These are phyloP conservation scores for Pezicula neosporulosa DNA, from an alignment of 2,329 filamentous ascomycete genomes.

Conservation along the genomic window DNA sequence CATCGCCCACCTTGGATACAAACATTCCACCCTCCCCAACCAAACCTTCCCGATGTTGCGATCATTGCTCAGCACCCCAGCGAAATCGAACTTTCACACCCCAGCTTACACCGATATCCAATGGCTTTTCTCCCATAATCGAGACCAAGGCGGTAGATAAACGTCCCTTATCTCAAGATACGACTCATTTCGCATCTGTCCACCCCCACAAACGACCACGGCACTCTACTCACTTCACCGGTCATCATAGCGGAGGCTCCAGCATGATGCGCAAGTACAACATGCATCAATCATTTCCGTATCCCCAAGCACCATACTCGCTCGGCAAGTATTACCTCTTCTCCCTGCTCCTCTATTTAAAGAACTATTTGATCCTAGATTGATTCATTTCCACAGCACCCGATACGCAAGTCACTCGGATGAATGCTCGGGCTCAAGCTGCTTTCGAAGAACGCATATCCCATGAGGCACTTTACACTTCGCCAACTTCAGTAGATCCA, in stretches of 20 bases:
- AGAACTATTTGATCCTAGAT: conserved; percentile 2
- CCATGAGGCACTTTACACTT: conserved; percentile 57
- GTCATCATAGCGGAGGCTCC: neutral
- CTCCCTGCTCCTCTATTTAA: neutral
- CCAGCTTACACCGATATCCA: neutral
- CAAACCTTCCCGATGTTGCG: too few species aligned
- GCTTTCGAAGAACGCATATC: conserved; percentile 26
- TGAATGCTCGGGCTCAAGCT: neutral
- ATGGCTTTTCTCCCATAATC: too few species aligned
- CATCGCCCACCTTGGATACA: too few species aligned
- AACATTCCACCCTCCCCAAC: too few species aligned
- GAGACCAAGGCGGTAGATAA: too few species aligned
- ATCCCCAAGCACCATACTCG: neutral
- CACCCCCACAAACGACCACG: neutral
- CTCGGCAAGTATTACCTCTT: neutral
- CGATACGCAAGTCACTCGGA: neutral
- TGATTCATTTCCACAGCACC: conserved; percentile 2
- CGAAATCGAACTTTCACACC: neutral
- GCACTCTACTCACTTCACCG: neutral
- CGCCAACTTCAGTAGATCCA: conserved; percentile 89
- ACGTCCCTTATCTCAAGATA: too few species aligned
- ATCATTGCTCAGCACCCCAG: neutral
- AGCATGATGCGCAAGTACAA: neutral
- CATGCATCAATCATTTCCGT: neutral
- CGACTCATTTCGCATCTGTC: too few species aligned